A percentile compares a stretch with the other conserved stretches of the same genome.
phyloP scores from a whole-genome alignment of 2,329 filamentous ascomycete genomes.

The Thelonectria blattea region DNA sequence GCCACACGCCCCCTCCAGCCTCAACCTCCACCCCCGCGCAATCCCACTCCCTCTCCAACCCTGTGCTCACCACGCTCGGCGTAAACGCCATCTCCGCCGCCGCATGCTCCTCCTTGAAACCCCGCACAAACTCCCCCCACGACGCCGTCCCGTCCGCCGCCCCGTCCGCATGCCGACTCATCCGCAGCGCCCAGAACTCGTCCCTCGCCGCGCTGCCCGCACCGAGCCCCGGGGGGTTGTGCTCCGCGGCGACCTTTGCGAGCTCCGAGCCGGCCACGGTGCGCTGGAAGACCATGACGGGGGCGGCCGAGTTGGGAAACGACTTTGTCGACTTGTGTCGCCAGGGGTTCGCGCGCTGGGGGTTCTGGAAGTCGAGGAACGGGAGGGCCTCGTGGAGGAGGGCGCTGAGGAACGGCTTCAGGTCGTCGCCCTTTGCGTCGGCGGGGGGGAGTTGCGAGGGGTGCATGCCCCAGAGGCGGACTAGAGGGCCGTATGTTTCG shows the following conservation, averaged over 20 bases:
- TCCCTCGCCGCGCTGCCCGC: slow-evolving; percentile 30
- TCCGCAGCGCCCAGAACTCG: slow-evolving; percentile 70
- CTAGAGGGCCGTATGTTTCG: slow-evolving; percentile 50
- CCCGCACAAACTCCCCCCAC: slow-evolving; percentile 68
- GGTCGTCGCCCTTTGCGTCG: slow-evolving; percentile 47
- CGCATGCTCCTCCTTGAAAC: slow-evolving; percentile 59
- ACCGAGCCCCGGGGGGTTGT: slow-evolving; percentile 37
- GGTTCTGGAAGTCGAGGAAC: slow-evolving; percentile 56
- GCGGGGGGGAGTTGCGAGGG: slow-evolving; percentile 54
- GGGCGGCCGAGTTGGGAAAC: slow-evolving; percentile 55
- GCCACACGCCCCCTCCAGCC: slow-evolving; percentile 53
- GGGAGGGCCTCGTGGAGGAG: slow-evolving; percentile 64
- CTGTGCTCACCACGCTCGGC: slow-evolving; percentile 44
- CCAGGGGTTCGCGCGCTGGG: slow-evolving; percentile 49
- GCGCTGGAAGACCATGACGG: slow-evolving; percentile 60
- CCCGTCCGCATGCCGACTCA: slow-evolving; percentile 64
- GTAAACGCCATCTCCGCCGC: slow-evolving; percentile 50
- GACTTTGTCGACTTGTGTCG: slow-evolving; percentile 56
- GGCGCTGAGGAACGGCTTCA: slow-evolving; percentile 57
- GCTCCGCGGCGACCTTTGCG: slow-evolving; percentile 44
- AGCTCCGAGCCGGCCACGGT: slow-evolving; percentile 54
- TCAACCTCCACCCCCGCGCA: slow-evolving; percentile 48
- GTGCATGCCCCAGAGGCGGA: slow-evolving; percentile 61
- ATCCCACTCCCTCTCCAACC: slow-evolving; percentile 52
- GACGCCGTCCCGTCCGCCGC: slow-evolving; percentile 59